Conservation (phyloP, 306 rosid genomes). For the Quercus ilex region DNA sequence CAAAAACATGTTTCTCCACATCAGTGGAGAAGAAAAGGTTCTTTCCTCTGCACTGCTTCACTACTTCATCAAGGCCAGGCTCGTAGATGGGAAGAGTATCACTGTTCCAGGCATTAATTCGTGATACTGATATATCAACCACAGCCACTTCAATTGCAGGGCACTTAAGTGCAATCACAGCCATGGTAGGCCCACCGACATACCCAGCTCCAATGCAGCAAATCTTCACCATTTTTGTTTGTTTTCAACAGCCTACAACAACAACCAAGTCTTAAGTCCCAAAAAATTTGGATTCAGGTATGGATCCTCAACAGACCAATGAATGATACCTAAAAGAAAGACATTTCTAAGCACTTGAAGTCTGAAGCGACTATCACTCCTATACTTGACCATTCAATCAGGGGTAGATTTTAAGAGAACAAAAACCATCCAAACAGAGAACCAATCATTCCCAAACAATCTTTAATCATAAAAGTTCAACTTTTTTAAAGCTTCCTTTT, state of each 20-base stretch:
- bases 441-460: neutral
- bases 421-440: neutral
- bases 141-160: slow-evolving; percentile 57
- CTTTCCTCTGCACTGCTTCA: slow-evolving; percentile 58
- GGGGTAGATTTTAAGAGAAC: neutral
- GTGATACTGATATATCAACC: slow-evolving; percentile 43
- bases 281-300: too few relatives aligned
- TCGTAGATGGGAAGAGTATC: slow-evolving; percentile 62
- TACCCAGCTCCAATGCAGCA: slow-evolving; percentile 97
- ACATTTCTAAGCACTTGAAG: neutral
- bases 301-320: neutral
- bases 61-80: slow-evolving; percentile 71
- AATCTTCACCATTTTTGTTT: slow-evolving; percentile 79
- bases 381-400: neutral
- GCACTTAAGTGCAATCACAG: slow-evolving; percentile 74
- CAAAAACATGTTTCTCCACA: slow-evolving; percentile 79
- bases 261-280: neutral
- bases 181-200: slow-evolving; percentile 98
- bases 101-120: slow-evolving; percentile 70
- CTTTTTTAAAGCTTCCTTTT: too few relatives aligned
- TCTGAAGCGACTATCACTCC: neutral
- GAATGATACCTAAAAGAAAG: neutral
- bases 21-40: slow-evolving; percentile 63
- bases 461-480: neutral
- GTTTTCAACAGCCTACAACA: slow-evolving; percentile 27